Conservation (phyloP, 345 rosid genomes). For the Eucalyptus paniculata region DNA sequence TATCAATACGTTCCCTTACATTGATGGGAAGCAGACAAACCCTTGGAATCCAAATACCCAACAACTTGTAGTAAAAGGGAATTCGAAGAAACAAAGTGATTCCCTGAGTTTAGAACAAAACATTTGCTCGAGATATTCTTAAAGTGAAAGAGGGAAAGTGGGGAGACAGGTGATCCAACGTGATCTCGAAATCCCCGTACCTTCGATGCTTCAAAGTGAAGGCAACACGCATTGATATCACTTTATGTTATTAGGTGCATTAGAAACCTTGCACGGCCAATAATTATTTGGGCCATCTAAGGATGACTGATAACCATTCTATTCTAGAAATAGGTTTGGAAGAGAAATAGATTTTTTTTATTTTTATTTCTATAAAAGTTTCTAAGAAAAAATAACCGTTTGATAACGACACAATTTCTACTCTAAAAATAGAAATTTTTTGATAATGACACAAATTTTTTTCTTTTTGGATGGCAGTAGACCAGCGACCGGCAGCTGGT, state of each 20-base stretch:
- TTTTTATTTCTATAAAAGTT: too few species aligned
- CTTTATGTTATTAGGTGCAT: background rate
- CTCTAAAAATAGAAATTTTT: too few species aligned
- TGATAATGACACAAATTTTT: rapidly evolving
- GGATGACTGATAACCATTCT: too few species aligned
- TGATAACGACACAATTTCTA: too few species aligned
- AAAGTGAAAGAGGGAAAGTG: background rate
- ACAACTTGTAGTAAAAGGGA: too few species aligned
- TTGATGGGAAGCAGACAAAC: background rate
- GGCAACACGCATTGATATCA: background rate
- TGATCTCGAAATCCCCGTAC: background rate
- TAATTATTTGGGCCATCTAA: background rate
- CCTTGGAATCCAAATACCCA: background rate
- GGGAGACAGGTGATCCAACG: background rate
- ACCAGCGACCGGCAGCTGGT: too few species aligned
- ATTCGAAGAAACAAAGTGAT: background rate
- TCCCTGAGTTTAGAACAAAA: background rate
- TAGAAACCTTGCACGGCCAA: background rate
- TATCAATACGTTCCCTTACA: constrained; percentile 15
- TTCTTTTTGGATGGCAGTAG: rapidly evolving
- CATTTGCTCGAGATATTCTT: background rate
- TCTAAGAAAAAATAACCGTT: too few species aligned
- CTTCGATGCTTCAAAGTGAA: background rate
- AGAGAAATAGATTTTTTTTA: too few species aligned
- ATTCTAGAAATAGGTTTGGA: rapidly evolving